Evolutionary conservation across 495 filamentous ascomycete species (phyloP).

Genomic region (Copromyces sp.): DNA sequence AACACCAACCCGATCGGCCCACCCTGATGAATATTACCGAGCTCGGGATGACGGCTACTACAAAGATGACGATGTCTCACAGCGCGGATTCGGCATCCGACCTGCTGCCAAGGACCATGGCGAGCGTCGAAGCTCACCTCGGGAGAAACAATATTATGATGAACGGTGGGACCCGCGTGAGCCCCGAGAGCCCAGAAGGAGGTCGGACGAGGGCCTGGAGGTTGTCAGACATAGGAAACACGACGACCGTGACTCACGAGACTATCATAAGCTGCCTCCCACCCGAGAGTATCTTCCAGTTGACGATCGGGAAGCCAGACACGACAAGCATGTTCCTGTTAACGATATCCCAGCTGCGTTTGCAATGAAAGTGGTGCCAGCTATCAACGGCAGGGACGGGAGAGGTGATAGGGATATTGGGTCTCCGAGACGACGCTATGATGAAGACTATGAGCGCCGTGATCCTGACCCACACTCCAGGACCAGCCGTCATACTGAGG

Average conservation of each 20-base stretch:
- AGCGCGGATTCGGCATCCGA: conserved; percentile 38
- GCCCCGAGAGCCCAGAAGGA: conserved; percentile 24
- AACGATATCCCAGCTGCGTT: neutral
- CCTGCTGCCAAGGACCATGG: conserved; percentile 24
- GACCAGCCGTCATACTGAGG: neutral
- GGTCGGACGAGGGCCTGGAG: conserved; percentile 29
- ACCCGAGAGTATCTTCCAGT: neutral
- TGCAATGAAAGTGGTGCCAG: neutral
- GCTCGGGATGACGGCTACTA: conserved; percentile 24
- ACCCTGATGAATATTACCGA: conserved; percentile 34
- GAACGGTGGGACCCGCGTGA: conserved; percentile 23
- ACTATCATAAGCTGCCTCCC: neutral
- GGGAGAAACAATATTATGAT: conserved; percentile 22
- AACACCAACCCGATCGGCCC: conserved; percentile 19
- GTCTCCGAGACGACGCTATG: neutral
- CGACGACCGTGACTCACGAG: conserved; percentile 11
- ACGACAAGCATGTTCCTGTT: neutral
- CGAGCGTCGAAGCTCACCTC: conserved; percentile 15
- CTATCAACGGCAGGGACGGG: neutral
- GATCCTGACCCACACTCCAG: neutral
- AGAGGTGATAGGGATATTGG: neutral
- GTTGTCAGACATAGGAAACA: conserved; percentile 10
- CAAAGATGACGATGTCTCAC: conserved; percentile 26
- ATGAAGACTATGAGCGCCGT: neutral
- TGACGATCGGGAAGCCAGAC: neutral